These are phyloP conservation scores for Phallus indusiatus DNA, from an alignment of 768 basidiomycete species.

Conservation along the genomic window DNA sequence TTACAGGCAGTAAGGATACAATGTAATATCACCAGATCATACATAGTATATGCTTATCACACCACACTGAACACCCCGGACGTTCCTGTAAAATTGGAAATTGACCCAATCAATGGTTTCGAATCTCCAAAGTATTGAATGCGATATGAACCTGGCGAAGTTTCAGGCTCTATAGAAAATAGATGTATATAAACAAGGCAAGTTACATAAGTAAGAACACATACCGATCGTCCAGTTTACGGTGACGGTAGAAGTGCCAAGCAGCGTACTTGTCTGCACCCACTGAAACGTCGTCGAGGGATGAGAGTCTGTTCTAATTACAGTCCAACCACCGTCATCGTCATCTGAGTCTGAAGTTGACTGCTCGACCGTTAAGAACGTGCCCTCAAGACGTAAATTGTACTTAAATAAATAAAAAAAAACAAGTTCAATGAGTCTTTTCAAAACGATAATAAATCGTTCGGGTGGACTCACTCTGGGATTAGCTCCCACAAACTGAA, in stretches of 20 bases:
- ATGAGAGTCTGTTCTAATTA: conserved; percentile 66
- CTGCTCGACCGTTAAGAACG: conserved; percentile 61
- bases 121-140: conserved; percentile 66
- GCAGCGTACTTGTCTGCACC: conserved; percentile 45
- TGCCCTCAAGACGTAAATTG: conserved; percentile 63
- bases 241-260: conserved; percentile 2
- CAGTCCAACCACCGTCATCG: conserved; percentile 38
- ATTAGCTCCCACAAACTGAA: conserved; percentile 66
- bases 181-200: too few species aligned
- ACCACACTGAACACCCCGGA: conserved; percentile 55
- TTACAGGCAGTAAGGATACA: too few species aligned
- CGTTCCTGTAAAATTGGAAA: conserved; percentile 51
- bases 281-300: conserved; percentile 65
- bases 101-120: conserved; percentile 57
- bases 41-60: conserved; percentile 17
- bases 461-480: conserved; percentile 60
- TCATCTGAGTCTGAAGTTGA: too few species aligned
- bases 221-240: conserved; percentile 7
- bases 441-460: too few species aligned
- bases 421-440: too few species aligned
- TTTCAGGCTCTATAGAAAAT: conserved; percentile 4
- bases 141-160: conserved; percentile 59
- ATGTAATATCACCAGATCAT: too few species aligned
- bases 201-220: too few species aligned
- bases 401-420: conserved; percentile 37